Percentiles rank a stretch among this genome's conserved stretches.
These are phyloP conservation scores for Plectosphaerella plurivora DNA, from an alignment of 2,329 filamentous ascomycete species.

Conservation along the genomic window DNA sequence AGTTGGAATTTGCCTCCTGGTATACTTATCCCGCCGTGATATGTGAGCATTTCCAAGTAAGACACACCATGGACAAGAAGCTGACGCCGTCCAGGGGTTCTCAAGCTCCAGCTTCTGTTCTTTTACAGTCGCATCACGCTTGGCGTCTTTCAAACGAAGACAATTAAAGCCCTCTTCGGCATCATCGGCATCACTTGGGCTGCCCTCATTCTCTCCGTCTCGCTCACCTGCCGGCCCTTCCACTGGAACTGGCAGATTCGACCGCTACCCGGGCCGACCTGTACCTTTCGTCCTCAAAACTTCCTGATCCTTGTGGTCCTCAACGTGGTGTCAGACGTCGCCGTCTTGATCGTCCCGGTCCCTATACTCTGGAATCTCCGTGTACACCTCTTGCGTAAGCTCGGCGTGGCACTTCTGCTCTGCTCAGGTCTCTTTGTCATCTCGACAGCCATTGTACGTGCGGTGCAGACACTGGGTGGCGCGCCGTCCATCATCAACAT, in stretches of 20 bases:
- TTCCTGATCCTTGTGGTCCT: slow-evolving; percentile 16
- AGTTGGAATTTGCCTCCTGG: slow-evolving; percentile 18
- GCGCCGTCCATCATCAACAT: slow-evolving; percentile 19
- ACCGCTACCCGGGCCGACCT: slow-evolving; percentile 13
- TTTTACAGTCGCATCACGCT: slow-evolving; percentile 20
- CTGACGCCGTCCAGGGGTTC: slow-evolving; percentile 10
- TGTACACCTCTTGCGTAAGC: slow-evolving; percentile 8
- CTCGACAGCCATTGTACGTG: slow-evolving; percentile 17
- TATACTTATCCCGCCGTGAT: slow-evolving; percentile 19
- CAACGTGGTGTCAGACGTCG: slow-evolving; percentile 18
- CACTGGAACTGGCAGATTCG: slow-evolving; percentile 17
- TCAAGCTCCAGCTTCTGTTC: slow-evolving; percentile 20
- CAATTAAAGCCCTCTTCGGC: slow-evolving; percentile 12
- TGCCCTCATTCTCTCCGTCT: slow-evolving; percentile 8
- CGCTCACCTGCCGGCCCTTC: slow-evolving; percentile 12
- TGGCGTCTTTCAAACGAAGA: slow-evolving; percentile 10
- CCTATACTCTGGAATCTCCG: slow-evolving; percentile 18
- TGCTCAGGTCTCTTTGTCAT: slow-evolving; percentile 21
- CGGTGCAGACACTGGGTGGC: slow-evolving; percentile 13
- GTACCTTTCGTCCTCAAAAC: slow-evolving; percentile 15
- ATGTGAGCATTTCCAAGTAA: slow-evolving; percentile 8
- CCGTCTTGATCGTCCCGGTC: slow-evolving; percentile 18
- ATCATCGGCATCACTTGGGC: slow-evolving; percentile 14
- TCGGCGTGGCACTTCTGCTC: slow-evolving; percentile 16
- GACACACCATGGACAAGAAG: not conserved